Conservation (phyloP, 2,329 filamentous ascomycete genomes). For the Tetracladium maxilliforme region DNA sequence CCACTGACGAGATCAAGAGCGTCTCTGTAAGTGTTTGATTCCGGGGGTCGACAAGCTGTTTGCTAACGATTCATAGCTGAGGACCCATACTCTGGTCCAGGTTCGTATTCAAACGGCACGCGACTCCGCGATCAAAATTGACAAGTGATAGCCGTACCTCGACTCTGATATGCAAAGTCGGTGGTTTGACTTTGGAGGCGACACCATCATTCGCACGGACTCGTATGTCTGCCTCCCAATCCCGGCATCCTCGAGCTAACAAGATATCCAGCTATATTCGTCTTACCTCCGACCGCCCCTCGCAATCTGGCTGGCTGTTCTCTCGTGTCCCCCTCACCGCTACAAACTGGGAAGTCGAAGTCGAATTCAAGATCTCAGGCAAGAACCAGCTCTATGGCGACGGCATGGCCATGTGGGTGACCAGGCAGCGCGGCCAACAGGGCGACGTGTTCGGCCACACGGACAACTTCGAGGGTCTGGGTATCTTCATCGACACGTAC, state of each 20-base stretch:
- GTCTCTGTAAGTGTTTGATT: conserved; percentile 38
- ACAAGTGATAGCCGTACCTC: conserved; percentile 87
- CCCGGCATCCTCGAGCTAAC: background rate
- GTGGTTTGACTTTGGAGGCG: conserved; percentile 98
- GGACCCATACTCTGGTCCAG: conserved; percentile 72
- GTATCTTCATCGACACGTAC: conserved; percentile 91
- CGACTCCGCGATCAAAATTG: conserved; percentile 2
- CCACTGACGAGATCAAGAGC: conserved; percentile 37
- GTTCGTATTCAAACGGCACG: conserved; percentile 29
- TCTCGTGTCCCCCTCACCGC: conserved; percentile 88
- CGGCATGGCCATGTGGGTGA: conserved; percentile 96
- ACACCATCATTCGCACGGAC: conserved; percentile 68
- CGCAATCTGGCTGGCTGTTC: conserved; percentile 86
- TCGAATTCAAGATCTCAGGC: conserved; percentile 90
- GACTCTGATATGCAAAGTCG: conserved; percentile 96
- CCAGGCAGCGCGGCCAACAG: conserved; percentile 69
- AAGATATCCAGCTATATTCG: conserved; percentile 63
- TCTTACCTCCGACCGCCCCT: conserved; percentile 78
- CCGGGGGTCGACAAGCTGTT: conserved; percentile 1
- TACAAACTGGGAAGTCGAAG: conserved; percentile 95
- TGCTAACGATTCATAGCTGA: conserved; percentile 39
- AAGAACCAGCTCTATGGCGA: conserved; percentile 85
- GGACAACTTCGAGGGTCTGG: conserved; percentile 86
- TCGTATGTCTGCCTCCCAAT: conserved; percentile 30
- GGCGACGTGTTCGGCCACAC: conserved; percentile 79